Conservation (phyloP, 768 basidiomycete species). For the Lactarius pseudohatsudake region DNA sequence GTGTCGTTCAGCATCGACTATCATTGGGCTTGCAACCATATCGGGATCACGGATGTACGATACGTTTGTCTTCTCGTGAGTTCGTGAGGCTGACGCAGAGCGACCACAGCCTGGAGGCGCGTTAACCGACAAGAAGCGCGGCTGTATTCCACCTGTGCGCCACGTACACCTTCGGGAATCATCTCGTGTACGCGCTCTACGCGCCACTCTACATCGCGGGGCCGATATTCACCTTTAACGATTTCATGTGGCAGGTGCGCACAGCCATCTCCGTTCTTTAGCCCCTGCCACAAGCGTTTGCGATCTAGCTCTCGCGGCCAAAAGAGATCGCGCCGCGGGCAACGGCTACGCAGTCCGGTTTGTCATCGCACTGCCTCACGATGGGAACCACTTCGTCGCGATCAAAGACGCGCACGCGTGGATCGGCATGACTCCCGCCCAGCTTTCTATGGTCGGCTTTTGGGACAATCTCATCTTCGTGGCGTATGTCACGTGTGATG, state of each 20-base stretch:
- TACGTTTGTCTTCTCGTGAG: constrained; percentile 27
- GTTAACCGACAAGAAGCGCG: constrained; percentile 58
- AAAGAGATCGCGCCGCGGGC: constrained; percentile 42
- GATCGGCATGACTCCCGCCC: constrained; percentile 70
- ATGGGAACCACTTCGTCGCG: constrained; percentile 97
- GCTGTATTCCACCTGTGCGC: constrained; percentile 51
- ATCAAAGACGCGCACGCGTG: constrained; percentile 90
- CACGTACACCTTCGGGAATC: constrained; percentile 68
- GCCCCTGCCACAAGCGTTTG: neutral
- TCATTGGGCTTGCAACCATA: constrained; percentile 68
- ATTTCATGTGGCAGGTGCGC: constrained; percentile 87
- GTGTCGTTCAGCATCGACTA: constrained; percentile 94
- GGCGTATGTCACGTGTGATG: constrained; percentile 32
- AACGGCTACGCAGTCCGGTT: constrained; percentile 72
- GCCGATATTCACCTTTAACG: constrained; percentile 94
- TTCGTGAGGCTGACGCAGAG: neutral
- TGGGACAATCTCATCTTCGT: constrained; percentile 97
- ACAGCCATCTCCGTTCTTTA: neutral
- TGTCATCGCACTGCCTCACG: constrained; percentile 60
- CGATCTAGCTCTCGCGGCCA: constrained; percentile 58
- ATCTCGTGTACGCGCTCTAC: constrained; percentile 85
- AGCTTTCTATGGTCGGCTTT: constrained; percentile 91
- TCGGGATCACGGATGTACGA: constrained; percentile 43
- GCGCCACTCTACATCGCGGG: constrained; percentile 95
- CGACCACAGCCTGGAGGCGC: constrained; percentile 31